Base-by-base conservation (phyloP, 2,329 filamentous ascomycete genomes). In the Elsinoe fawcettii region DNA sequence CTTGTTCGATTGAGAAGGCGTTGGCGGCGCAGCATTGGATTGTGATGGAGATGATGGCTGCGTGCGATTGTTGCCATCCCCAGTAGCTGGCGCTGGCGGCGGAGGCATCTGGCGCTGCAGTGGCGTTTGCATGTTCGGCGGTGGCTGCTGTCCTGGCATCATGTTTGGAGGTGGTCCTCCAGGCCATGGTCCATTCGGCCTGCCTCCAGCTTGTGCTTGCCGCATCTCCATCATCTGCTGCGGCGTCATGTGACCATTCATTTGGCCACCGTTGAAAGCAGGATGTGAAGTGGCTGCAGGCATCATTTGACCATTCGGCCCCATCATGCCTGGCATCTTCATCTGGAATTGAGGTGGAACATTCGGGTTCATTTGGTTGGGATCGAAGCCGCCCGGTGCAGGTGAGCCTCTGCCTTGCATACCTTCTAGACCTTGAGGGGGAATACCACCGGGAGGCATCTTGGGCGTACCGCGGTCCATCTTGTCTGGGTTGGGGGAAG, bases 381-480 rank as follows among this genome's bases (percentile, higher is more conserved):
- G 69, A 60, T 79, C 78, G 63, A 83, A 80, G 71, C 80, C 80
- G n/a, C 49, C 49, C 4, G 80, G 79, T 41, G 77, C 78, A 34
- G 82, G 82, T n/a, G 82, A 85, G 59, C 75, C 78, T 60, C 82
- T 77, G 58, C 78, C 71, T 78, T 81, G 65, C 80, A 84, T 66
- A 12, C 82, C 85, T 66, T 88, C 87, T 2, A 85, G 85, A 60
- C 87, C 77, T 6, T 84, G 87, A 22, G 85, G 90, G 12, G 86
- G 85, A 62, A 89, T 83, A 57, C 80, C 83, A 36, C 80, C 80
- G 58, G 81, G 81, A 65, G 81, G 81, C 79, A 90, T 84, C 70
- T 88, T 86, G 23, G 86, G 86, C 23, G 85, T 88, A 51, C 83
- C 83, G 53, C 87, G 84, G 77, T 88, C 89, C 79, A 90, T 89